Percentiles rank a stretch among this genome's conserved stretches.
Conservation (phyloP, 73 alveolate genomes). For the Halteria grandinella region DNA sequence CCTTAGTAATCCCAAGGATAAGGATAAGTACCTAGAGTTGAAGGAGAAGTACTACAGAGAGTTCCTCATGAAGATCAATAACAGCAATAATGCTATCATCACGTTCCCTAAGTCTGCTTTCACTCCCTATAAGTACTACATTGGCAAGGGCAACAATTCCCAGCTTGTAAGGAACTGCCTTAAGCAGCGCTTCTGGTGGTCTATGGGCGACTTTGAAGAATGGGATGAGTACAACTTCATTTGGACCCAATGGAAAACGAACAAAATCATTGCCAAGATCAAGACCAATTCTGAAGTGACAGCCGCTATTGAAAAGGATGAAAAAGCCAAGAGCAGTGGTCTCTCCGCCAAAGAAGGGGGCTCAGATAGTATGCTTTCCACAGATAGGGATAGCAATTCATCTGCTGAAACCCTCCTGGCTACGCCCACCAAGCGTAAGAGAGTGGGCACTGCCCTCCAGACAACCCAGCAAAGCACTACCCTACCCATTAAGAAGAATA, state of each 20-base stretch:
- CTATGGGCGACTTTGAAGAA: slow-evolving; percentile 63
- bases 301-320: not conserved
- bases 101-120: slow-evolving; percentile 10
- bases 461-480: not conserved
- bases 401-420: slow-evolving; percentile 30
- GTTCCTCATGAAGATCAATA: not conserved
- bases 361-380: not conserved
- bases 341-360: no score
- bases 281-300: slow-evolving; percentile 1
- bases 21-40: slow-evolving; percentile 50
- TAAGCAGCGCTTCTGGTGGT: slow-evolving; percentile 90
- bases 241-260: slow-evolving; percentile 77
- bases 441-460: slow-evolving; percentile 4
- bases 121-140: slow-evolving; percentile 68
- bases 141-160: slow-evolving; percentile 89
- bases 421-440: slow-evolving; percentile 29
- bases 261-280: slow-evolving; percentile 32
- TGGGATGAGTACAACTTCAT: slow-evolving; percentile 65
- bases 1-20: slow-evolving; percentile 19
- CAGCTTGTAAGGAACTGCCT: slow-evolving; percentile 65
- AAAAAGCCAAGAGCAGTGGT: not conserved
- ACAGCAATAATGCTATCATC: slow-evolving; percentile 9
- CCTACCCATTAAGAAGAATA: not conserved
- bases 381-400: slow-evolving; percentile 31
- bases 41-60: slow-evolving; percentile 56